Evolutionary conservation across 208 protist genomes (phyloP).

Genomic region (Herpetomonas muscarum): DNA sequence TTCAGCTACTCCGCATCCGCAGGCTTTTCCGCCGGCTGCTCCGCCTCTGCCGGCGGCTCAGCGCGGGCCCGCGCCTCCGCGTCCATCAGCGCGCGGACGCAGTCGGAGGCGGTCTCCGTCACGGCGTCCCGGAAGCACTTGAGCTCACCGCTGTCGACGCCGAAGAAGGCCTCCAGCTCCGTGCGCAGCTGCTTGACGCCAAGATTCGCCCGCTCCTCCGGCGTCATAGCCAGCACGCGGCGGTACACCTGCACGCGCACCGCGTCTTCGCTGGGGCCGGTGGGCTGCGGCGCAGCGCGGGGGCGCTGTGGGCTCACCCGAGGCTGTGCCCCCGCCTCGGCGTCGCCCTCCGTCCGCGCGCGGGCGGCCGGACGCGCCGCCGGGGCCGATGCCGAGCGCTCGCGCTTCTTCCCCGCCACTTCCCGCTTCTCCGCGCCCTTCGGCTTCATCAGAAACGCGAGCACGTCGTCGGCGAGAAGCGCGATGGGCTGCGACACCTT

Average conservation of each 20-base stretch:
- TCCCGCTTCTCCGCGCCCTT: constrained; percentile 17
- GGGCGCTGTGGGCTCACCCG: not conserved
- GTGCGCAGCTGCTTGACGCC: constrained; percentile 63
- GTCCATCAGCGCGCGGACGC: constrained; percentile 50
- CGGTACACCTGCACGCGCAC: constrained; percentile 67
- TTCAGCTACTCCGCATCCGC: not conserved
- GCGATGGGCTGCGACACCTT: constrained; percentile 26
- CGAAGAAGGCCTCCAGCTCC: constrained; percentile 50
- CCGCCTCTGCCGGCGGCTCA: not conserved
- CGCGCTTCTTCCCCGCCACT: constrained; percentile 7
- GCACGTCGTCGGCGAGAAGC: constrained; percentile 34
- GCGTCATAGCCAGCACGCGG: constrained; percentile 47
- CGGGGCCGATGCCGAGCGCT: constrained; percentile 1
- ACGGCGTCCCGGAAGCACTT: constrained; percentile 55
- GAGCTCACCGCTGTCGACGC: constrained; percentile 32
- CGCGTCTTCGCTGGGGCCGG: constrained; percentile 38
- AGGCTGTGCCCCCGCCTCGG: not conserved
- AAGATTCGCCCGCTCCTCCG: constrained; percentile 39
- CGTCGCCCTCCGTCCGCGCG: constrained; percentile 1
- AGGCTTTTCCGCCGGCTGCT: not conserved
- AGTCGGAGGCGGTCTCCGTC: constrained; percentile 57
- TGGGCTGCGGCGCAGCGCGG: not conserved
- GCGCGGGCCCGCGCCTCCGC: constrained; percentile 34
- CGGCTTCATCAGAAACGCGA: constrained; percentile 61
- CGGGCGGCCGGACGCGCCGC: not conserved